A percentile compares a stretch with the other conserved stretches of the same genome.
These are phyloP conservation scores for Bigelowiella natans DNA, from an alignment of 78 protist species.

Conservation along the genomic window DNA sequence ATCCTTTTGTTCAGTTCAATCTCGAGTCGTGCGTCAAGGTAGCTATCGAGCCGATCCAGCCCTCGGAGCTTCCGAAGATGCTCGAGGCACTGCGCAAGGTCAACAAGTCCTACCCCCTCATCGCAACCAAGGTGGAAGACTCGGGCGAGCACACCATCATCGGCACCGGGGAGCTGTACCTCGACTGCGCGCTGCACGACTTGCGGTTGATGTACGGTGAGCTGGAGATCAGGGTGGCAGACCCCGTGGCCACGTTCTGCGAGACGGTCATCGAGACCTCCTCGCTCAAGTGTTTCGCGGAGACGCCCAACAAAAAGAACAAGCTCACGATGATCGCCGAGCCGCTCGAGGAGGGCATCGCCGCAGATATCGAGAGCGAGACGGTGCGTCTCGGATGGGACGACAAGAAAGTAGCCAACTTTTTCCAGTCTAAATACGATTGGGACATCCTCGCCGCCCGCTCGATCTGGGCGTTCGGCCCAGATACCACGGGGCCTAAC, in stretches of 20 bases:
- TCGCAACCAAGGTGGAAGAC: constrained; percentile 80
- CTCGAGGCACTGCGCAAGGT: constrained; percentile 78
- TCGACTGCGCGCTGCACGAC: constrained; percentile 91
- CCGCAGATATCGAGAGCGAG: constrained; percentile 72
- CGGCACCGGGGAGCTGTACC: constrained; percentile 95
- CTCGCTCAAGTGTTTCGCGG: constrained; percentile 77
- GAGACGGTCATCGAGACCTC: constrained; percentile 91
- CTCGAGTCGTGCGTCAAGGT: constrained; percentile 69
- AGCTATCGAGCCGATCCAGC: constrained; percentile 85
- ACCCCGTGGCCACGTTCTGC: constrained; percentile 80
- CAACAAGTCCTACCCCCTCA: constrained; percentile 81
- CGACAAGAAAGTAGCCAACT: constrained; percentile 26
- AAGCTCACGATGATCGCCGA: constrained; percentile 87
- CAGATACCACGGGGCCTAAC: constrained; percentile 75
- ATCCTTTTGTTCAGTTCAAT: constrained; percentile 24
- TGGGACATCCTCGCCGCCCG: constrained; percentile 93
- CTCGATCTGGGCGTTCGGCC: constrained; percentile 92
- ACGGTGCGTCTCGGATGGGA: background rate
- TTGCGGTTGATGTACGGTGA: constrained; percentile 55
- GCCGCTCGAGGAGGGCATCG: constrained; percentile 72
- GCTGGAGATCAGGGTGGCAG: constrained; percentile 83
- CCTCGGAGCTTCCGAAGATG: constrained; percentile 94
- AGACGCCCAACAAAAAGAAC: constrained; percentile 80
- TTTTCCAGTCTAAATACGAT: constrained; percentile 58
- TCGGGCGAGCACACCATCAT: constrained; percentile 87